Evolutionary conservation across 768 basidiomycete genomes (phyloP).

Genomic region (Lactifluus pinguis): DNA sequence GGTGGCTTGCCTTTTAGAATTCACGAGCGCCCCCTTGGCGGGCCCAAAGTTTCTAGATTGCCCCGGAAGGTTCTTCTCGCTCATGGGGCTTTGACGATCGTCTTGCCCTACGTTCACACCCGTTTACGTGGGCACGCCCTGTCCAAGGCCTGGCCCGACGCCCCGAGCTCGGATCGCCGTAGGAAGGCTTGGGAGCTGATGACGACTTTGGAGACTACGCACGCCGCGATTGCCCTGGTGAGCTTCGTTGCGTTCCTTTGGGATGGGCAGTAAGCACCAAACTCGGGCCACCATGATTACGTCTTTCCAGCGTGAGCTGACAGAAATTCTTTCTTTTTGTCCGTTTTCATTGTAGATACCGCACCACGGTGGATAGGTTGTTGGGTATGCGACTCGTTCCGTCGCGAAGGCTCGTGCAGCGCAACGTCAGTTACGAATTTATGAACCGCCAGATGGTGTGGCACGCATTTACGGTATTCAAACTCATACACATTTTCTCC

Average conservation of each 20-base stretch:
- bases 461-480: constrained; percentile 86
- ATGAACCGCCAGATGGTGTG: constrained; percentile 99
- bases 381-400: constrained; percentile 69
- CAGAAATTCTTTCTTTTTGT: neutral
- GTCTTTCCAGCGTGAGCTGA: neutral
- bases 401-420: constrained; percentile 53
- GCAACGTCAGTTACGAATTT: constrained; percentile 94
- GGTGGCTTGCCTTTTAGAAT: constrained; percentile 5
- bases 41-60: constrained; percentile 48
- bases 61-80: constrained; percentile 50
- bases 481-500: too few relatives aligned
- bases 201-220: constrained; percentile 55
- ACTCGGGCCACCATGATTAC: neutral
- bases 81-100: constrained; percentile 64
- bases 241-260: constrained; percentile 80
- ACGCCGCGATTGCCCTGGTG: constrained; percentile 52
- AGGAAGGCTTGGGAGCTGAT: constrained; percentile 67
- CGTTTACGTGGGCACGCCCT: constrained; percentile 69
- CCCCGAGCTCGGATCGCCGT: constrained; percentile 68
- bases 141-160: constrained; percentile 84
- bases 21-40: too few relatives aligned
- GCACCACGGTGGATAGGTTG: constrained; percentile 73
- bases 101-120: constrained; percentile 71
- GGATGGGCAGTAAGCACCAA: constrained; percentile 65
- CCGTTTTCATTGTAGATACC: constrained; percentile 47